Conservation (phyloP, 257 asterid genomes). For the Prunella vulgaris region DNA sequence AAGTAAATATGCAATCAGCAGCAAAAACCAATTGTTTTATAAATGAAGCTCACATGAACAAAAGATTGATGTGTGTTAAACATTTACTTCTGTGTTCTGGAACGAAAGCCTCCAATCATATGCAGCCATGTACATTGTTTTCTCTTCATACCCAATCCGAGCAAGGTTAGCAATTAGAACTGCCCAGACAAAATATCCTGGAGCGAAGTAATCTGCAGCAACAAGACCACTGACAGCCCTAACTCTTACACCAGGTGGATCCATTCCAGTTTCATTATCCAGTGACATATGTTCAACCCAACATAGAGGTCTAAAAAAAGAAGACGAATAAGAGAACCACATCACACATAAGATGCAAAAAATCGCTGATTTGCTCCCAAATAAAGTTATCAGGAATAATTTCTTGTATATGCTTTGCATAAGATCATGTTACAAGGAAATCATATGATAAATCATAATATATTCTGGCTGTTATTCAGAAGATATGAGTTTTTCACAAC, state of each 20-base stretch:
- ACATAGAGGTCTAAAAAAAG: slow-evolving; percentile 68
- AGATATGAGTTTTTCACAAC: background rate
- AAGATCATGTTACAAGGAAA: background rate
- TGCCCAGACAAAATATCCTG: slow-evolving; percentile 99
- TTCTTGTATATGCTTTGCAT: background rate
- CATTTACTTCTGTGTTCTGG: slow-evolving; percentile 85
- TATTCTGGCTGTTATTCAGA: background rate
- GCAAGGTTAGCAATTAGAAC: slow-evolving; percentile 88
- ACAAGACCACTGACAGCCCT: slow-evolving; percentile 93
- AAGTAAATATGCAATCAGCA: slow-evolving; percentile 14
- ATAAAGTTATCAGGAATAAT: background rate
- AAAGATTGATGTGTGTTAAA: slow-evolving; percentile 2
- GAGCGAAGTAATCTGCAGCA: slow-evolving; percentile 95
- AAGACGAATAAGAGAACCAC: background rate
- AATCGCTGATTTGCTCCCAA: background rate
- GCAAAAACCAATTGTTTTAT: background rate
- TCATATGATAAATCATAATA: background rate
- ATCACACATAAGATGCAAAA: slow-evolving; percentile 10
- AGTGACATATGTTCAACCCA: slow-evolving; percentile 96
- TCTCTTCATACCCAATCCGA: slow-evolving; percentile 90
- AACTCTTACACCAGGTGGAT: slow-evolving; percentile 79
- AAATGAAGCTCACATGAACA: slow-evolving; percentile 1
- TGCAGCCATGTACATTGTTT: slow-evolving; percentile 95
- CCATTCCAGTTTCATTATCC: slow-evolving; percentile 91
- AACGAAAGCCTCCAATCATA: slow-evolving; percentile 97